phyloP scores from a whole-genome alignment of 1,139 yeast species.

The Protomyces arabidopsidicola region DNA sequence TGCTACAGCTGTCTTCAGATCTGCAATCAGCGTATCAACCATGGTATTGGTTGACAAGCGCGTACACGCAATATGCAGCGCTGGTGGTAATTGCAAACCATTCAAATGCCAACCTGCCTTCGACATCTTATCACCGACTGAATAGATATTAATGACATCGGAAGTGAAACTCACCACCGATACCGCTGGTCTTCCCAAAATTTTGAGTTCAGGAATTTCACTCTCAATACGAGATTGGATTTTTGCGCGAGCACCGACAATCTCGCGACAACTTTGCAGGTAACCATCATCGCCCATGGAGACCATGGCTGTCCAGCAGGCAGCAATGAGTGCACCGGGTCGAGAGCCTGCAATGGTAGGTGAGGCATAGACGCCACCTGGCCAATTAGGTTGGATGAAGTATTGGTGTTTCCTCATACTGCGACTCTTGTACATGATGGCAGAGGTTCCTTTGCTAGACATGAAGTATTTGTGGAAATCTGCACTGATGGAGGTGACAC shows the following conservation, averaged over 20 bases:
- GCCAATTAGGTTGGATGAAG: constrained; percentile 78
- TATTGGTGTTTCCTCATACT: constrained; percentile 75
- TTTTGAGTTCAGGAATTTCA: constrained; percentile 52
- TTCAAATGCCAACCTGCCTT: constrained; percentile 82
- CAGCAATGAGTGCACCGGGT: constrained; percentile 94
- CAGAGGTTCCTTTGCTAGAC: constrained; percentile 94
- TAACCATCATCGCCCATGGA: constrained; percentile 79
- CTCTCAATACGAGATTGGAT: constrained; percentile 39
- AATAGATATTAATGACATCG: constrained; percentile 58
- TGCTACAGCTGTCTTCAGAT: constrained; percentile 49
- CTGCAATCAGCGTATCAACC: constrained; percentile 57
- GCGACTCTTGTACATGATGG: constrained; percentile 75
- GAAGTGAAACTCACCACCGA: constrained; percentile 78
- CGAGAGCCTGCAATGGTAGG: constrained; percentile 96
- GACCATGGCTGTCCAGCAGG: constrained; percentile 93
- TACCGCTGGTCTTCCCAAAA: constrained; percentile 78
- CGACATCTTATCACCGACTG: constrained; percentile 63
- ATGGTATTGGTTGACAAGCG: constrained; percentile 55
- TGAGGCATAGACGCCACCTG: constrained; percentile 93
- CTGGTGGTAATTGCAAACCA: constrained; percentile 82
- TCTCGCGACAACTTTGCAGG: constrained; percentile 57
- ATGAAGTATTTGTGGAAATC: constrained; percentile 98
- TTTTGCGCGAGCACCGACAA: constrained; percentile 59
- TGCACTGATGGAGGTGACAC: constrained; percentile 96
- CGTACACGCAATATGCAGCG: constrained; percentile 85